Evolutionary conservation across 225 moss, liverwort and hornwort genomes (phyloP).

Genomic region (Neckera pumila): DNA sequence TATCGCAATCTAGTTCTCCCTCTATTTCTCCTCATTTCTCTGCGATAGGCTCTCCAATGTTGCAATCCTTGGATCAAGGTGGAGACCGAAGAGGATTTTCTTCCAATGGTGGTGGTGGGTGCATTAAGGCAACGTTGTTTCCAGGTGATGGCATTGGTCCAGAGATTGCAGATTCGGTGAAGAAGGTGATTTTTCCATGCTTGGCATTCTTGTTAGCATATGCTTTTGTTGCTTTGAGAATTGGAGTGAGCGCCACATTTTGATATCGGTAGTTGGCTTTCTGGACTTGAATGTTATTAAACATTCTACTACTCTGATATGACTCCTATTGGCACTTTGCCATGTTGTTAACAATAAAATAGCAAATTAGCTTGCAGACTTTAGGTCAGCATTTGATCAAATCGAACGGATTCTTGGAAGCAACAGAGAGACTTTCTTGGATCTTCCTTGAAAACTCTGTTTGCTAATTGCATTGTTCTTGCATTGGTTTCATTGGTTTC

Average conservation of each 20-base stretch:
- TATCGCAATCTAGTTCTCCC: background rate
- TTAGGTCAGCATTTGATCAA: background rate
- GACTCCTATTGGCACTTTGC: background rate
- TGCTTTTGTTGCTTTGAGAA: background rate
- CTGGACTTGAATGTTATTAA: background rate
- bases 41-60: background rate
- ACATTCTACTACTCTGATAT: background rate
- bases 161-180: slow-evolving; percentile 66
- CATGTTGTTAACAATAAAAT: too few species aligned
- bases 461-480: background rate
- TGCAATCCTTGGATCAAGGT: background rate
- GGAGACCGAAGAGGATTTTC: slow-evolving; percentile 2
- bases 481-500: background rate
- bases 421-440: background rate
- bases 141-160: slow-evolving; percentile 92
- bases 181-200: slow-evolving; percentile 33
- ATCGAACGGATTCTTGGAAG: background rate
- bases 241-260: background rate
- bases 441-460: background rate
- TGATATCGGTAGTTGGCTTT: background rate
- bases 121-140: slow-evolving; percentile 61
- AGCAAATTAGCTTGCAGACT: background rate
- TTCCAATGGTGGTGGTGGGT: slow-evolving; percentile 5
- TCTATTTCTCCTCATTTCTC: background rate
- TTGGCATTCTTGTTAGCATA: background rate